phyloP scores from a whole-genome alignment of 306 rosid species.

The Vigna mungo region DNA sequence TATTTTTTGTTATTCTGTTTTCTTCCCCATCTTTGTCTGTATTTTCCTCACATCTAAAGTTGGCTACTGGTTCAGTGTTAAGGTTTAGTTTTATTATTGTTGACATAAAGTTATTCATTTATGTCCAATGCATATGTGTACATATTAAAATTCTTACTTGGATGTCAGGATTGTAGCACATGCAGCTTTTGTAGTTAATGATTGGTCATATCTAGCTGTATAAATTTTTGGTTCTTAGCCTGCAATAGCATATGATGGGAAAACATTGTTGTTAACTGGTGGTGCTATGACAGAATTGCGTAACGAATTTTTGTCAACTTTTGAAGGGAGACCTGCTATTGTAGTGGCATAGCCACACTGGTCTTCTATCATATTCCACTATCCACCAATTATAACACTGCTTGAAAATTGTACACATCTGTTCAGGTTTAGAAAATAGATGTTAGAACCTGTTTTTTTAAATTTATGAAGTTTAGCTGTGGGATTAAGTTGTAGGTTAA shows the following conservation, averaged over 20 bases:
- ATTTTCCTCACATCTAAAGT: neutral
- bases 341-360: no score
- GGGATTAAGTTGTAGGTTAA: neutral
- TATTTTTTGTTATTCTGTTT: constrained; percentile 15
- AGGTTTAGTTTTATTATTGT: constrained; percentile 4
- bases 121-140: neutral
- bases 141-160: constrained; percentile 14
- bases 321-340: no score
- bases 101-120: constrained; percentile 11
- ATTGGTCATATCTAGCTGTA: neutral
- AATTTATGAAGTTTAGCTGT: neutral
- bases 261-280: no score
- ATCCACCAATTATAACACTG: no score
- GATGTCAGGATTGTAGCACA: constrained; percentile 7
- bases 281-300: no score
- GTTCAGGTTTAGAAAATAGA: constrained; percentile 12
- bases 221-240: constrained; percentile 7
- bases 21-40: neutral
- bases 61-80: constrained; percentile 18
- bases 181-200: constrained; percentile 1
- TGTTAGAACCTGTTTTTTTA: neutral
- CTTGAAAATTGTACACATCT: neutral
- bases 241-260: neutral
- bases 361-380: no score
- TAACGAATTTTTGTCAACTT: no score